Conservation (phyloP, 306 rosid species). For the Arachis stenosperma region DNA sequence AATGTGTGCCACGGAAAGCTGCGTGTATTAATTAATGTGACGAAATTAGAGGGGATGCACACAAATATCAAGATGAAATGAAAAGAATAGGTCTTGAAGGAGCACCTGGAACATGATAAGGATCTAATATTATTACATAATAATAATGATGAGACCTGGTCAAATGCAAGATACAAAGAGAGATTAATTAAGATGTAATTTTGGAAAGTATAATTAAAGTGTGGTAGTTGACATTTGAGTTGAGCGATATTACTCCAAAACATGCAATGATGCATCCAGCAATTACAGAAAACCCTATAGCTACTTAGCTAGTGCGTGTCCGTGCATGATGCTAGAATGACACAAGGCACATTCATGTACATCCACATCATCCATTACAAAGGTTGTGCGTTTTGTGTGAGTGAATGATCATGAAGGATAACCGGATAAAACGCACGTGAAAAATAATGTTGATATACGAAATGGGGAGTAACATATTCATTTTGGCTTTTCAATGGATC, state of each 20-base stretch:
- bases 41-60: no score
- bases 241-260: not conserved
- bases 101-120: no score
- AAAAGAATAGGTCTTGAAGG: no score
- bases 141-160: no score
- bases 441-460: not conserved
- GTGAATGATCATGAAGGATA: not conserved
- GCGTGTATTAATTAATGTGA: no score
- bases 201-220: no score
- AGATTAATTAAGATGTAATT: no score
- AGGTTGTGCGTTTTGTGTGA: not conserved
- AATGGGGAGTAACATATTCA: not conserved
- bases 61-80: no score
- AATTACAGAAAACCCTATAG: no score
- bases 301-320: no score
- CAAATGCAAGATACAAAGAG: not conserved
- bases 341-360: not conserved
- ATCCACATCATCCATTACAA: not conserved
- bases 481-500: not conserved
- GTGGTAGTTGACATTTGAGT: not conserved
- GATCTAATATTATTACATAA: no score
- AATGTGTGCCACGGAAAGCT: not conserved
- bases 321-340: not conserved
- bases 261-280: no score
- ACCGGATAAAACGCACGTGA: not conserved